Percentiles rank a stretch among this genome's conserved stretches.
These are phyloP conservation scores for Fusarium piperis DNA, from an alignment of 2,329 filamentous ascomycete genomes.

Conservation along the genomic window DNA sequence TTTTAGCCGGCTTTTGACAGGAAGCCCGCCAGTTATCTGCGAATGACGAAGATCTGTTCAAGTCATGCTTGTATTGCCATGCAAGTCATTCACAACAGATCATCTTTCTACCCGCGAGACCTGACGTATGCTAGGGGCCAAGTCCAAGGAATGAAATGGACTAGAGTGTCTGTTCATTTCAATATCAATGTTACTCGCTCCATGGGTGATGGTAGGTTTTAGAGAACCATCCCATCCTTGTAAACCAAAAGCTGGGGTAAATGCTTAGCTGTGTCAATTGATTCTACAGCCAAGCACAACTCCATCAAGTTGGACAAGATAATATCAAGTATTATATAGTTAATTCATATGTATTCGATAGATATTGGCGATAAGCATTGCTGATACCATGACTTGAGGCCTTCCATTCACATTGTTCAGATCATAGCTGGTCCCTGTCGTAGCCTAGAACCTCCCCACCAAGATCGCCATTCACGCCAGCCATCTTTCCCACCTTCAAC, in stretches of 20 bases:
- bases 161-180: background rate
- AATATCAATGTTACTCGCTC: background rate
- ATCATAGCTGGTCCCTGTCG: slow-evolving; percentile 7
- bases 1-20: background rate
- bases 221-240: background rate
- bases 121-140: background rate
- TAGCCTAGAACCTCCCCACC: slow-evolving; percentile 18
- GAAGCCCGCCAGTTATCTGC: background rate
- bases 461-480: slow-evolving; percentile 31
- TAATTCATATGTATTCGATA: background rate
- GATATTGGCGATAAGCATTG: background rate
- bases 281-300: background rate
- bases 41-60: background rate
- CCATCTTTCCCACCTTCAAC: slow-evolving; percentile 20
- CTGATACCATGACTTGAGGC: background rate
- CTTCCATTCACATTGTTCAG: background rate
- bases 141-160: background rate
- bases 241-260: background rate
- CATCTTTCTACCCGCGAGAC: background rate
- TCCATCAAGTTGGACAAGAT: background rate
- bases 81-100: background rate
- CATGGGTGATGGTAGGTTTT: background rate
- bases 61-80: background rate
- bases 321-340: background rate
- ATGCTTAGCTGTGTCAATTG: background rate